A percentile compares a stretch with the other conserved stretches of the same genome.
These are phyloP conservation scores for Hirsutella minnesotensis DNA, from an alignment of 2,329 filamentous ascomycete genomes.

Conservation along the genomic window DNA sequence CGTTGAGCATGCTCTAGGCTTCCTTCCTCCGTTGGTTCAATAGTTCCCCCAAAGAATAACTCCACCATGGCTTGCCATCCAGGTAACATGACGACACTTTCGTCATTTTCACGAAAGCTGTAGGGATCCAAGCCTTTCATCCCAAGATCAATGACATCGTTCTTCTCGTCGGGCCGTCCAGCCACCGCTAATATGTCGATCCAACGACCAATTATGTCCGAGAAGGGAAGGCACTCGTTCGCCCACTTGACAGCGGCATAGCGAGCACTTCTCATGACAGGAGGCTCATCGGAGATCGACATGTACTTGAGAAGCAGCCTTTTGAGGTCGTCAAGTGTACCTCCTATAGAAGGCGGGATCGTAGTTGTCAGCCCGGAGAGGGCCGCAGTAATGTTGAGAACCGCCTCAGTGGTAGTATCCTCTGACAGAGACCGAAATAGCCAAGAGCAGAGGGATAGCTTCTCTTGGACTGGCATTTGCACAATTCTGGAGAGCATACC, in stretches of 20 bases:
- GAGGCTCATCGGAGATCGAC: constrained; percentile 32
- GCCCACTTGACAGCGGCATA: constrained; percentile 82
- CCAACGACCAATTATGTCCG: constrained; percentile 71
- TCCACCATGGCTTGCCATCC: constrained; percentile 39
- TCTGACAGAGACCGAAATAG: constrained; percentile 74
- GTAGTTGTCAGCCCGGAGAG: constrained; percentile 58
- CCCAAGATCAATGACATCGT: constrained; percentile 82
- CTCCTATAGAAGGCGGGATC: constrained; percentile 22
- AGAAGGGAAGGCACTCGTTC: constrained; percentile 74
- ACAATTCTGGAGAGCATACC: constrained; percentile 64
- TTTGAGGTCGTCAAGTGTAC: constrained; percentile 24
- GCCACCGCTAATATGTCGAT: constrained; percentile 75
- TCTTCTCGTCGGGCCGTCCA: constrained; percentile 53
- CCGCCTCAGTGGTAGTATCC: constrained; percentile 63
- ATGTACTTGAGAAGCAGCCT: constrained; percentile 58
- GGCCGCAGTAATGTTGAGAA: constrained; percentile 81
- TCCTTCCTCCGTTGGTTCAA: constrained; percentile 10
- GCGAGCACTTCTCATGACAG: constrained; percentile 59
- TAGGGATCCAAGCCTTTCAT: constrained; percentile 70
- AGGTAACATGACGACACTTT: constrained; percentile 28
- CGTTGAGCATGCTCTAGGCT: constrained; percentile 1
- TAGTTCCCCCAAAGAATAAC: constrained; percentile 32
- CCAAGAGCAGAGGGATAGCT: constrained; percentile 52
- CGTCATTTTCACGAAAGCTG: constrained; percentile 35
- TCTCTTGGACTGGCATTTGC: constrained; percentile 39